A percentile compares a stretch with the other conserved stretches of the same genome.
phyloP scores from a whole-genome alignment of 345 rosid species.

The Dipteronia sinensis region DNA sequence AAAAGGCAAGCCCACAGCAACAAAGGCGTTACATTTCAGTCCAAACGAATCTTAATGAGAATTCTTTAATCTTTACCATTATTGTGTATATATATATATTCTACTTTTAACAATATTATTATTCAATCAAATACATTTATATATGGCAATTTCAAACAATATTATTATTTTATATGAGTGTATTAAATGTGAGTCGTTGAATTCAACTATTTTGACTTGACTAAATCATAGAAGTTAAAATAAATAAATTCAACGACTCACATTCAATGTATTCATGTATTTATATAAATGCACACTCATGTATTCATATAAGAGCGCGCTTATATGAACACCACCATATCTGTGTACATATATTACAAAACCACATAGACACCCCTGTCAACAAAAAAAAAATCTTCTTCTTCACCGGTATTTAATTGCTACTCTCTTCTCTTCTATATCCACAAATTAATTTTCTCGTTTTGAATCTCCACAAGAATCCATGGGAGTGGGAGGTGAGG shows the following conservation, averaged over 20 bases:
- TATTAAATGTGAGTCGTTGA: too few species aligned
- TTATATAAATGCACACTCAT: too few species aligned
- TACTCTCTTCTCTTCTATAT: background rate
- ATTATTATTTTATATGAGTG: too few species aligned
- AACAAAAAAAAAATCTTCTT: background rate
- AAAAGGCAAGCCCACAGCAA: background rate
- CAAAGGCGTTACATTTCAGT: background rate
- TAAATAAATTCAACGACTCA: too few species aligned
- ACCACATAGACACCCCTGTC: background rate
- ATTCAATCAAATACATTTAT: background rate
- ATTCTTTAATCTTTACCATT: background rate
- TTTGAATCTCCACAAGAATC: slow-evolving; percentile 6
- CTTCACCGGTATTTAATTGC: background rate
- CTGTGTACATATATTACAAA: slow-evolving; percentile 9
- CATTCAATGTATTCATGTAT: too few species aligned
- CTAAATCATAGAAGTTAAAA: too few species aligned
- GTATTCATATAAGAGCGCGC: too few species aligned
- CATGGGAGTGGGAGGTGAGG: slow-evolving; percentile 24
- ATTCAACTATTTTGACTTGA: background rate
- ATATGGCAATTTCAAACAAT: background rate
- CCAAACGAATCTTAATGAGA: slow-evolving; percentile 10
- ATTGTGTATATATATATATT: background rate
- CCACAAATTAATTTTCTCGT: background rate
- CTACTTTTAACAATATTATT: background rate
- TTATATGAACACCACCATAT: too few species aligned